Percentiles rank a stretch among this genome's conserved stretches.
These are phyloP conservation scores for Scheffersomyces coipomensis DNA, from an alignment of 805 yeast genomes.

Conservation along the genomic window DNA sequence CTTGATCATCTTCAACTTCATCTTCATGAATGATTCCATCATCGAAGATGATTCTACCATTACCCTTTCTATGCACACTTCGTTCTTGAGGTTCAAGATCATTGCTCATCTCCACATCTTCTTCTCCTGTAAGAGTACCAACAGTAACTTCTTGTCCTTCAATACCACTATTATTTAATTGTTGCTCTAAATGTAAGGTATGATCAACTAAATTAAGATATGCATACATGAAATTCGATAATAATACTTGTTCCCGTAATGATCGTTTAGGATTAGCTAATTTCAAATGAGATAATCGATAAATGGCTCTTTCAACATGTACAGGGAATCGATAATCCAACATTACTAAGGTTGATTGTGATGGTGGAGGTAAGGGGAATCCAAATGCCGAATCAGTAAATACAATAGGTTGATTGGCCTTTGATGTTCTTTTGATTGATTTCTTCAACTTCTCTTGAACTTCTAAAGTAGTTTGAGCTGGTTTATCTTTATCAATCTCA, in stretches of 20 bases:
- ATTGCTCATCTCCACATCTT: slow-evolving; percentile 7
- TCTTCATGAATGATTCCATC: slow-evolving; percentile 7
- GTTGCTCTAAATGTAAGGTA: slow-evolving; percentile 72
- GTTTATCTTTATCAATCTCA: slow-evolving; percentile 16
- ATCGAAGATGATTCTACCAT: neutral
- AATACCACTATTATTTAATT: slow-evolving; percentile 23
- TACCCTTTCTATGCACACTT: too few relatives aligned
- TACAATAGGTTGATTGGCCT: slow-evolving; percentile 45
- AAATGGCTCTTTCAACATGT: slow-evolving; percentile 94
- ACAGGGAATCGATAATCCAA: slow-evolving; percentile 85
- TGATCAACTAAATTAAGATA: slow-evolving; percentile 93
- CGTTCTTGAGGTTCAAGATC: slow-evolving; percentile 6
- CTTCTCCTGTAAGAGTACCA: slow-evolving; percentile 4
- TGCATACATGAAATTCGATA: slow-evolving; percentile 97
- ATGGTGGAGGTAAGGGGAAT: slow-evolving; percentile 80
- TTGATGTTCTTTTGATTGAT: slow-evolving; percentile 39
- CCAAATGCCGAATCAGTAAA: slow-evolving; percentile 81
- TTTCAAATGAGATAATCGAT: slow-evolving; percentile 87
- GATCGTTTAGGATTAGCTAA: slow-evolving; percentile 93
- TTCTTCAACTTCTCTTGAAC: slow-evolving; percentile 44
- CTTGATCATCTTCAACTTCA: slow-evolving; percentile 10
- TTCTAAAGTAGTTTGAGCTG: slow-evolving; percentile 32
- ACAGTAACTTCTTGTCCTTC: slow-evolving; percentile 6
- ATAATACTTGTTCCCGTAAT: slow-evolving; percentile 83
- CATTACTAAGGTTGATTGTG: slow-evolving; percentile 75